Evolutionary conservation across 345 rosid species (phyloP), one percentile per base, ranked within the genome.

Genomic region (Lepidium sativum): DNA sequence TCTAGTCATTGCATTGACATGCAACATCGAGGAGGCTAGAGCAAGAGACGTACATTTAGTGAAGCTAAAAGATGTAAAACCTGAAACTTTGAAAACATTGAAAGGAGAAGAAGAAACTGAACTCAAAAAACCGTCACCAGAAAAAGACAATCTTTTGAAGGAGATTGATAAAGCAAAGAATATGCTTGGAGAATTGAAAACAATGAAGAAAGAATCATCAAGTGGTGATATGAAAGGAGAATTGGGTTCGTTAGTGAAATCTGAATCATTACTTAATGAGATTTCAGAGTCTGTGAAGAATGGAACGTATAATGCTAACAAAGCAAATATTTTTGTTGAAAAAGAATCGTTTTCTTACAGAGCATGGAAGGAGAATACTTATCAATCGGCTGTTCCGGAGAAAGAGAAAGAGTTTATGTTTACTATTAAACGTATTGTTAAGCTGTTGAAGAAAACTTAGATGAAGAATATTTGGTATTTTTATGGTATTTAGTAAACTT

Each of bases 331-430:
- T 3, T 71, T 71, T 25, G 66, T 57, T 21, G 71, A 65, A 33
- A 50, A 65, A 48, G 76, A 71, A 41, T 56, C 76, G 14, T 56
- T 64, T 33, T 57, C 65, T 40, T 71, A 57, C 48, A 57, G 71
- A 50, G 60, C 66, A 7, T 65, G 76, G 76, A 64, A 71, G 54
- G 76, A 64, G 54, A 71, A 57, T 71, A 57, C 71, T 0, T 71
- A 65, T 65, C 11, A 49, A 9, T 40, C 76, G 9, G 66, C 25
- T 20, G 71, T 71, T 35, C 70, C 71, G 2, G 71, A 71, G 60
- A 71, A 71, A 11, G 76, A 71, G 34, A 71, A 71, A 65, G 76
- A 72, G 60, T 72, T 15, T 42, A 72, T 72, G 76, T 21, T 5
- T 23, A 50, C 60, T 0, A 65, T 72, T 1, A 71, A 71, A 41